Conservation (phyloP, 169 alveolate genomes). For the Fabrea salina region DNA sequence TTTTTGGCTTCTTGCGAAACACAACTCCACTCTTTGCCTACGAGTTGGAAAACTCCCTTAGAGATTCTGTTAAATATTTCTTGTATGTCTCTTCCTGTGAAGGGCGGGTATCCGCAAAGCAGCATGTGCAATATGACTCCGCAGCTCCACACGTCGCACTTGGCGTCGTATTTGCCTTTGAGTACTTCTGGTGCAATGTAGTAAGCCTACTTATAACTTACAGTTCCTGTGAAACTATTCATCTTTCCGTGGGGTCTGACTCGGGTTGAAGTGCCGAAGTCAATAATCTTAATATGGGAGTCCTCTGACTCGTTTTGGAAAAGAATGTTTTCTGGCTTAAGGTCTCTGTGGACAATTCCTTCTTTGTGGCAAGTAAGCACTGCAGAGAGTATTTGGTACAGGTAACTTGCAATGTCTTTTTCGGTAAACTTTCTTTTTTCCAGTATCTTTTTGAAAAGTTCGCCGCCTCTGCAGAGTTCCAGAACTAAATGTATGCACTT, state of each 20-base stretch:
- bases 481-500: constrained; percentile 50
- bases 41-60: neutral
- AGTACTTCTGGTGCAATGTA: constrained; percentile 50
- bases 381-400: constrained; percentile 66
- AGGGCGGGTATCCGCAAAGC: constrained; percentile 27
- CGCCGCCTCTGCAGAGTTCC: constrained; percentile 75
- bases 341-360: constrained; percentile 68
- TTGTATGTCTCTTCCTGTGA: neutral
- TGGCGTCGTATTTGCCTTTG: constrained; percentile 24
- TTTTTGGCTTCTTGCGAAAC: constrained; percentile 9
- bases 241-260: neutral
- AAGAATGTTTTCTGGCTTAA: constrained; percentile 47
- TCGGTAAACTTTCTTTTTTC: constrained; percentile 55
- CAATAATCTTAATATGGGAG: neutral
- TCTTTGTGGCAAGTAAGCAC: constrained; percentile 61
- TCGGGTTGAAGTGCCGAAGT: neutral
- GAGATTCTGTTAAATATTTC: neutral
- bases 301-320: neutral
- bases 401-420: constrained; percentile 53
- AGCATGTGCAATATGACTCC: constrained; percentile 24
- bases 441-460: constrained; percentile 42
- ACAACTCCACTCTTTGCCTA: constrained; percentile 12
- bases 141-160: constrained; percentile 63
- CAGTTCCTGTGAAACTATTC: constrained; percentile 31
- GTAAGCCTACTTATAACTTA: too few species aligned